A percentile compares a stretch with the other conserved stretches of the same genome.
These are phyloP conservation scores for Phytopythium vexans DNA, from an alignment of 352 stramenopile species.

Conservation along the genomic window DNA sequence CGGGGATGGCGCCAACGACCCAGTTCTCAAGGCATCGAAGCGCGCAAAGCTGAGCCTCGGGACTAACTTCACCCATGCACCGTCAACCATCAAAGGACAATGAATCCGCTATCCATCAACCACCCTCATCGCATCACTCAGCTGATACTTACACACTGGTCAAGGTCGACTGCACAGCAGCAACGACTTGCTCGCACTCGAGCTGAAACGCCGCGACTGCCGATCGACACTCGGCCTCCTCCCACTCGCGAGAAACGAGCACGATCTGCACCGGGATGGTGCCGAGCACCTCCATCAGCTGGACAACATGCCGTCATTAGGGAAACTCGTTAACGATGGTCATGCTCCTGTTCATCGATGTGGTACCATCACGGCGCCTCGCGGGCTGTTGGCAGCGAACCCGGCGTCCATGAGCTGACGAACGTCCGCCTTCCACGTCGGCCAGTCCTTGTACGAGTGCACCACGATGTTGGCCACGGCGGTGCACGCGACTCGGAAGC, in stretches of 20 bases:
- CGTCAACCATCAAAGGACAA: slow-evolving; percentile 4
- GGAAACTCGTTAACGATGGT: too few relatives aligned
- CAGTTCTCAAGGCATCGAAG: slow-evolving; percentile 66
- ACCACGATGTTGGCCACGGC: slow-evolving; percentile 46
- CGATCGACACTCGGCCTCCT: slow-evolving; percentile 16
- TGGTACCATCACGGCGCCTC: slow-evolving; percentile 32
- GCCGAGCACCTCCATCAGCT: slow-evolving; percentile 47
- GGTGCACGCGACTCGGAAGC: slow-evolving; percentile 46
- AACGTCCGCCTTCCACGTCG: slow-evolving; percentile 43
- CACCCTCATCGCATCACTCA: neutral
- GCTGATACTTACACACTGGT: slow-evolving; percentile 32
- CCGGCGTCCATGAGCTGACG: slow-evolving; percentile 42
- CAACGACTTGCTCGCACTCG: slow-evolving; percentile 39
- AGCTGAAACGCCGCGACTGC: slow-evolving; percentile 32
- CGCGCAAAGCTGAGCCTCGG: slow-evolving; percentile 29
- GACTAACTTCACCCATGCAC: slow-evolving; percentile 17
- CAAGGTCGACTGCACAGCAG: slow-evolving; percentile 34
- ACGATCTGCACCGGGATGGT: slow-evolving; percentile 50
- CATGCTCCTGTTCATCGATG: neutral
- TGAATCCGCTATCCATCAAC: too few relatives aligned
- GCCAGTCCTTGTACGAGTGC: slow-evolving; percentile 38
- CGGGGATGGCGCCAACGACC: slow-evolving; percentile 53
- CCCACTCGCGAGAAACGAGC: slow-evolving; percentile 19
- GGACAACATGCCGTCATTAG: neutral
- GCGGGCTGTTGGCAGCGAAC: slow-evolving; percentile 23